Evolutionary conservation across 805 yeast genomes (phyloP).

Genomic region (Hanseniaspora vineae): DNA sequence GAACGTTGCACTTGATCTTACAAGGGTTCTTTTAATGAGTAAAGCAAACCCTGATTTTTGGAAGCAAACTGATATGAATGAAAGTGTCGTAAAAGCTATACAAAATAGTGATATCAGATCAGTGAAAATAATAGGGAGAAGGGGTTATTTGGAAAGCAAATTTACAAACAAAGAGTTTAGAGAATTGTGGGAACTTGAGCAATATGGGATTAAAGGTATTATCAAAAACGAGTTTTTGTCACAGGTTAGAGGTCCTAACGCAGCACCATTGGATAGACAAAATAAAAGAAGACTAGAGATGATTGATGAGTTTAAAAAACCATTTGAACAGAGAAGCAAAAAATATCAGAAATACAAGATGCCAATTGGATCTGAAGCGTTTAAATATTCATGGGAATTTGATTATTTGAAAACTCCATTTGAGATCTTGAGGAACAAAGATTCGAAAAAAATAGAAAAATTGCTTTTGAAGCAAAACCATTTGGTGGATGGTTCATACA

Average conservation of each 20-base stretch:
- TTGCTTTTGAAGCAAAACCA: conserved; percentile 10
- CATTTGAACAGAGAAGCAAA: conserved; percentile 20
- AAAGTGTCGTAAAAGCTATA: conserved; percentile 44
- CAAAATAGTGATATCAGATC: conserved; percentile 39
- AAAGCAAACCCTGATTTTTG: conserved; percentile 37
- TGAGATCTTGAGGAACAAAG: conserved; percentile 28
- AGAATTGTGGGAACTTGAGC: conserved; percentile 56
- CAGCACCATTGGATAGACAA: conserved; percentile 33
- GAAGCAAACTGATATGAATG: conserved; percentile 59
- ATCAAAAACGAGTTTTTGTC: conserved; percentile 27
- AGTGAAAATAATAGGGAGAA: conserved; percentile 68
- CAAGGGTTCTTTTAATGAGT: conserved; percentile 54
- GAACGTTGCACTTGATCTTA: conserved; percentile 87
- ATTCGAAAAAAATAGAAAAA: conserved; percentile 25
- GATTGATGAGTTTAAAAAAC: conserved; percentile 37
- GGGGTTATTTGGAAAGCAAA: conserved; percentile 77
- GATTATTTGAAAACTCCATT: conserved; percentile 59
- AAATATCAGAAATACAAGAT: conserved; percentile 15
- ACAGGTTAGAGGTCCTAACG: conserved; percentile 12
- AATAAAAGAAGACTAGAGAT: conserved; percentile 55
- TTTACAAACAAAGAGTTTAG: conserved; percentile 88
- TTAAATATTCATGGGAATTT: conserved; percentile 39
- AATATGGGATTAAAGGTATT: conserved; percentile 36
- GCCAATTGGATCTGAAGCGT: conserved; percentile 2
- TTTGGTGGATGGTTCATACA: conserved; percentile 13